Base-by-base conservation (phyloP, 2,329 filamentous ascomycete genomes). In the Ambrosiella beaveri region DNA sequence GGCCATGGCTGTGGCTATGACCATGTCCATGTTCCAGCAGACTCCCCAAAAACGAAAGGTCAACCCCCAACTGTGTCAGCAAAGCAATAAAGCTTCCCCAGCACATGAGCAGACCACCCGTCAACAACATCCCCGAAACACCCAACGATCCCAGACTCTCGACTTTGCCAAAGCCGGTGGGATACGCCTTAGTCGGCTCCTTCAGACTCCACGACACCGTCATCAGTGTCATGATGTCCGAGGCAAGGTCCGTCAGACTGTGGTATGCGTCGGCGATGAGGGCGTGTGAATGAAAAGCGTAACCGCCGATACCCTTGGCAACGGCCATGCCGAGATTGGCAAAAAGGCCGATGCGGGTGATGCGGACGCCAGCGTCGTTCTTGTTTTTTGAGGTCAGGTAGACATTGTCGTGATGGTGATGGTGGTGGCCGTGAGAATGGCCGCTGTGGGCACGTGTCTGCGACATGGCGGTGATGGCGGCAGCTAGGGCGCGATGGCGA, bases 231-330 rank as follows among this genome's bases (percentile, higher is more conserved):
- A 96, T 82, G 64, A 98, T 78, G 69, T 98, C 93, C 57, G 90
- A 96, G 61, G 95, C 88, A 59, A 98, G 80, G 71, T 98, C 93
- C 54, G 91, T 95, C 64, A 97, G 78, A 65, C 89, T 91, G 73
- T 98, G 93, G 73, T 95, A 91, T 58, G 88, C 93, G 69, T 98
- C 93, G 67, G 93, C 90, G 61, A 90, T 76, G 76, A 95, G 86
- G 60, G 88, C 85, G 71, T 96, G 89, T 50, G 90, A 96, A 70
- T 96, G 90, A 76, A 98, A 97, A 63, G 85, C 75, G 73, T 93
- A 95, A 64, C 93, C 93, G 60, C 93, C 93, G 36, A 90, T 75
- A 47, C 91, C 93, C 70, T 98, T 98, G 63, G 82, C 86, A 65
- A 97, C 75, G 54, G 91, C 93, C 90, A 98, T 97, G 67, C 83